These are phyloP conservation scores for Eremochloa ophiuroides DNA, from an alignment of 176 grass and related monocot genomes.

Conservation along the genomic window DNA sequence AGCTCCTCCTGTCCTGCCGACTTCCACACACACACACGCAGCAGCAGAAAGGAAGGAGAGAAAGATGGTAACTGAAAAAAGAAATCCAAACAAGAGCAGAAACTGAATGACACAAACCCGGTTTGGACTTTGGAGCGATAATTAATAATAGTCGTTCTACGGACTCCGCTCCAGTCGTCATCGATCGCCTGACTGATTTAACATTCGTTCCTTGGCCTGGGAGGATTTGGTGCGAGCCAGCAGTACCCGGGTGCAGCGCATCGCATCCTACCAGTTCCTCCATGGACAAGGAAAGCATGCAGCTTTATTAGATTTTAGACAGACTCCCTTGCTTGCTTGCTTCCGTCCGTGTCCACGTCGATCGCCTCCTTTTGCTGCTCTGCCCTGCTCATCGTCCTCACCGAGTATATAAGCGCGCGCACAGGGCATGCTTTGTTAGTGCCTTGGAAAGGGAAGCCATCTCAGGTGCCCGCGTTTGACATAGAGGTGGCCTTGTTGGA, in stretches of 20 bases:
- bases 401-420: slow-evolving; percentile 16
- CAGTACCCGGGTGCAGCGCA: background rate
- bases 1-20: background rate
- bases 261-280: slow-evolving; percentile 45
- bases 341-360: background rate
- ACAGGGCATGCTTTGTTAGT: background rate
- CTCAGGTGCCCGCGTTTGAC: slow-evolving; percentile 1
- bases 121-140: background rate
- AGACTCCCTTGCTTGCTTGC: slow-evolving; percentile 12
- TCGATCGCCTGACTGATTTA: background rate
- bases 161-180: slow-evolving; percentile 7
- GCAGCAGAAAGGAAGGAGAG: slow-evolving; percentile 24
- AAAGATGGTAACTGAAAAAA: background rate
- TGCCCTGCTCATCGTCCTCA: background rate
- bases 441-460: slow-evolving; percentile 3
- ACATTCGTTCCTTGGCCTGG: slow-evolving; percentile 55
- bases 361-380: background rate
- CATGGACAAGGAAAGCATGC: slow-evolving; percentile 63
- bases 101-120: background rate
- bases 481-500: background rate
- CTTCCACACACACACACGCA: background rate
- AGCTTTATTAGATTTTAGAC: slow-evolving; percentile 7
- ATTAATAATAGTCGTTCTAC: slow-evolving; percentile 19
- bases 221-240: slow-evolving; percentile 34
- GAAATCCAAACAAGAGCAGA: background rate